Percentiles rank a stretch among this genome's conserved stretches.
Conservation (phyloP, 1,139 yeast genomes). For the Citeromyces hawaiiensis region DNA sequence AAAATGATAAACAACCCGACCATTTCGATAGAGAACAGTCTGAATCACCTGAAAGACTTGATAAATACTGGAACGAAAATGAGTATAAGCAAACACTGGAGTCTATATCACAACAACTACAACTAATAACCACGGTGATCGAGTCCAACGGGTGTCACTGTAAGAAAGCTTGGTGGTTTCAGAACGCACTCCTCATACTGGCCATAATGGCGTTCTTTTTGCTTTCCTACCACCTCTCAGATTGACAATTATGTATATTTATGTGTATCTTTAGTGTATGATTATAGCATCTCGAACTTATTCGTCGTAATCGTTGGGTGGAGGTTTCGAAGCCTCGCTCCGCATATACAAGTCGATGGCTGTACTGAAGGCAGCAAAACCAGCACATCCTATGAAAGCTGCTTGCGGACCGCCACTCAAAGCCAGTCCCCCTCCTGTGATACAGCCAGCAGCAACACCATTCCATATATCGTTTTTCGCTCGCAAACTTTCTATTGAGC, state of each 20-base stretch:
- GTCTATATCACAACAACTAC: not conserved
- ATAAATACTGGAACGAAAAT: not conserved
- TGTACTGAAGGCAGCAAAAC: slow-evolving; percentile 91
- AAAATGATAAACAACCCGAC: too few relatives aligned
- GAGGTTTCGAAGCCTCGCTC: slow-evolving; percentile 79
- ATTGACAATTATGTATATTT: not conserved
- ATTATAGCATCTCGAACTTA: slow-evolving; percentile 14
- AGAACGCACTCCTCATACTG: not conserved
- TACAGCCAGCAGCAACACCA: slow-evolving; percentile 87
- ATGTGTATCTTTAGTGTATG: not conserved
- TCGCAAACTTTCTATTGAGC: slow-evolving; percentile 72
- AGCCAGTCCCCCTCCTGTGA: slow-evolving; percentile 88
- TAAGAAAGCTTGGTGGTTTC: not conserved
- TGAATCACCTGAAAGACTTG: too few relatives aligned
- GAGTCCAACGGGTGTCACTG: not conserved
- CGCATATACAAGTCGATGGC: slow-evolving; percentile 88
- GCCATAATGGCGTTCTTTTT: not conserved
- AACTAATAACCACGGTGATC: not conserved
- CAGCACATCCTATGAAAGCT: slow-evolving; percentile 87
- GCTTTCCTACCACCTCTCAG: not conserved
- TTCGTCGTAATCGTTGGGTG: slow-evolving; percentile 79
- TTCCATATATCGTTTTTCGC: slow-evolving; percentile 91
- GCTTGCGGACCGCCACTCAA: slow-evolving; percentile 91
- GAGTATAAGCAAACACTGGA: not conserved
- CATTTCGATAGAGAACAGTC: too few relatives aligned